Percentiles rank a stretch among this genome's conserved stretches.
Conservation (phyloP, 495 filamentous ascomycete species). For the Oleoguttula mirabilis region DNA sequence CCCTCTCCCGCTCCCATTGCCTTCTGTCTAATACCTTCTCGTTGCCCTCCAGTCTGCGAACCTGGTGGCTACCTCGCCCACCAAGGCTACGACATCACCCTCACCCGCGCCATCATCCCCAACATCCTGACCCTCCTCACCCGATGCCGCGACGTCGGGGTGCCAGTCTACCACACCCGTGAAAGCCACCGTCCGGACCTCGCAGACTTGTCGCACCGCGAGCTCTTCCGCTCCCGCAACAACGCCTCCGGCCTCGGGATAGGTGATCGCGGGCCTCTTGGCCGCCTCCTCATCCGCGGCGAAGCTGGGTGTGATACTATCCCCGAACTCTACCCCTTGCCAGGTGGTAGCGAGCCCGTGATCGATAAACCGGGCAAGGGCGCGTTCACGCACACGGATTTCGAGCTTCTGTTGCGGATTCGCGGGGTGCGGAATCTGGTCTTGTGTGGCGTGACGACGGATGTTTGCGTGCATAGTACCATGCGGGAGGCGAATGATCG, state of each 20-base stretch:
- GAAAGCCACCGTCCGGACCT: constrained; percentile 56
- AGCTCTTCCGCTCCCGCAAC: constrained; percentile 42
- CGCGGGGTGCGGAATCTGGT: constrained; percentile 56
- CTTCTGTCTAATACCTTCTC: neutral
- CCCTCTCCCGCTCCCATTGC: neutral
- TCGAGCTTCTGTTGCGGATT: constrained; percentile 47
- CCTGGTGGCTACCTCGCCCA: constrained; percentile 46
- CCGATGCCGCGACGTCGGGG: constrained; percentile 21
- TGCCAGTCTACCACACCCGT: constrained; percentile 56
- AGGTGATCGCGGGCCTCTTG: constrained; percentile 49
- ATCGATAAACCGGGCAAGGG: constrained; percentile 58
- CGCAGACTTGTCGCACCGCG: constrained; percentile 45
- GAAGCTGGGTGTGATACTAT: constrained; percentile 53
- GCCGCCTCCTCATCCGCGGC: constrained; percentile 51
- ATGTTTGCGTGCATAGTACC: constrained; percentile 58
- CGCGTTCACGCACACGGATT: constrained; percentile 56
- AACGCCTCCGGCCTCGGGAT: constrained; percentile 43
- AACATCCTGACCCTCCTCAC: constrained; percentile 24
- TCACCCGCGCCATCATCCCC: constrained; percentile 44
- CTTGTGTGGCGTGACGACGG: constrained; percentile 54
- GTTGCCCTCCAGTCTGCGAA: constrained; percentile 42
- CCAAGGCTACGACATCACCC: constrained; percentile 47
- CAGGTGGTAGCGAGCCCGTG: constrained; percentile 41
- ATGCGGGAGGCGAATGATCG: constrained; percentile 62
- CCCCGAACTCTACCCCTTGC: constrained; percentile 43